Evolutionary conservation across 495 filamentous ascomycete genomes (phyloP).

Genomic region (Aspergillus cristatus): DNA sequence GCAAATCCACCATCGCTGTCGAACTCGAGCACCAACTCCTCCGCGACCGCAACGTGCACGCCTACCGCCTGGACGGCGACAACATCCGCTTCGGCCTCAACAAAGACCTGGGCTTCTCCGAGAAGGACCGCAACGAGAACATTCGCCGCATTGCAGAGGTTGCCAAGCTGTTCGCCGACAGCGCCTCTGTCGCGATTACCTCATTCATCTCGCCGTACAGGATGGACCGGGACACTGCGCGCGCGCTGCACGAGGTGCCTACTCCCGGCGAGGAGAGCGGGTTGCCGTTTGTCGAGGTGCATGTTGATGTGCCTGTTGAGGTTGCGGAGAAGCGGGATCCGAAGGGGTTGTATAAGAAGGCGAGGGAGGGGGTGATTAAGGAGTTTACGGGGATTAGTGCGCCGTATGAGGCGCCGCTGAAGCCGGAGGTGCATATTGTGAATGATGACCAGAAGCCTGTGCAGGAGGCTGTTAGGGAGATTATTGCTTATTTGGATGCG

Average conservation of each 20-base stretch:
- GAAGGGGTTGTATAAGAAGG: conserved; percentile 97
- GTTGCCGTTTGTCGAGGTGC: conserved; percentile 87
- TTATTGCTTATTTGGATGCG: conserved; percentile 67
- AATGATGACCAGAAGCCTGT: conserved; percentile 64
- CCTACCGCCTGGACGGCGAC: conserved; percentile 95
- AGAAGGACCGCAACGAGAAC: conserved; percentile 91
- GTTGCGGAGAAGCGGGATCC: conserved; percentile 92
- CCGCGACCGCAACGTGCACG: conserved; percentile 56
- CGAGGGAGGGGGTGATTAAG: conserved; percentile 82
- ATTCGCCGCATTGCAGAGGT: conserved; percentile 95
- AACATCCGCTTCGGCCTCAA: conserved; percentile 98
- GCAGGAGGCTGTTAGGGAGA: conserved; percentile 75
- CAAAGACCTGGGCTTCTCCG: conserved; percentile 91
- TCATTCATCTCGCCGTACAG: conserved; percentile 96
- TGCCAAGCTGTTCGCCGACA: conserved; percentile 91
- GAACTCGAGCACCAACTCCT: conserved; percentile 94
- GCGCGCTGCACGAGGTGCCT: conserved; percentile 59
- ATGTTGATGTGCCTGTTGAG: conserved; percentile 76
- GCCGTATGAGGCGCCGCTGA: conserved; percentile 85
- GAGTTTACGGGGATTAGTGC: conserved; percentile 91
- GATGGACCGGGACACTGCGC: conserved; percentile 73
- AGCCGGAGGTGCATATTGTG: conserved; percentile 75
- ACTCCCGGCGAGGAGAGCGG: conserved; percentile 40
- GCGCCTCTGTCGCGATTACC: conserved; percentile 75
- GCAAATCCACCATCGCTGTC: conserved; percentile 92